Conservation (phyloP, 78 protist genomes). For the Protostelium mycophagum region DNA sequence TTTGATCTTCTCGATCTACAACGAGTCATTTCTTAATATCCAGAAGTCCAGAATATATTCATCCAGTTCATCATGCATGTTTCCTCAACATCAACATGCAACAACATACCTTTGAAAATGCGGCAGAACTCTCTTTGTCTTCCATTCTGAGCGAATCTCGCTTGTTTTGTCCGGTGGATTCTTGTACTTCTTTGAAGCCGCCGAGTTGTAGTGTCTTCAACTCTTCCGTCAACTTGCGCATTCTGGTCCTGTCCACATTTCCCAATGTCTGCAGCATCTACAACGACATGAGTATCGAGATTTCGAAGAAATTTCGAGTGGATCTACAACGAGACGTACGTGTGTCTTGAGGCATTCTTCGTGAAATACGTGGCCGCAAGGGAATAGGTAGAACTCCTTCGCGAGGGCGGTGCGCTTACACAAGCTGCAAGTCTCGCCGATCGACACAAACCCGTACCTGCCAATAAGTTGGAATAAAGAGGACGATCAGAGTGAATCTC, state of each 20-base stretch:
- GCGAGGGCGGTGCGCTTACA: constrained; percentile 67
- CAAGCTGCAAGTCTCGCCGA: constrained; percentile 65
- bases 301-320: neutral
- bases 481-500: neutral
- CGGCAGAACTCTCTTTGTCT: constrained; percentile 1
- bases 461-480: neutral
- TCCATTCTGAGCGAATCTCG: neutral
- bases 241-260: neutral
- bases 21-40: neutral
- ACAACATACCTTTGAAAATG: neutral
- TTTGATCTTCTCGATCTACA: constrained; percentile 27
- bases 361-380: constrained; percentile 89
- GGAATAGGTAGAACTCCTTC: constrained; percentile 78
- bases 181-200: constrained; percentile 1
- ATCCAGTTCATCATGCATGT: neutral
- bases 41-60: no score
- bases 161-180: neutral
- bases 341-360: constrained; percentile 70
- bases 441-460: constrained; percentile 62
- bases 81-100: neutral
- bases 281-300: neutral
- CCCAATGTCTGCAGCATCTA: constrained; percentile 17
- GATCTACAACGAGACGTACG: neutral
- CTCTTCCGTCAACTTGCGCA: constrained; percentile 15
- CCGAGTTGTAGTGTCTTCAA: neutral